Conservation (phyloP, 768 basidiomycete genomes). For the Neoboletus subvelutipes region DNA sequence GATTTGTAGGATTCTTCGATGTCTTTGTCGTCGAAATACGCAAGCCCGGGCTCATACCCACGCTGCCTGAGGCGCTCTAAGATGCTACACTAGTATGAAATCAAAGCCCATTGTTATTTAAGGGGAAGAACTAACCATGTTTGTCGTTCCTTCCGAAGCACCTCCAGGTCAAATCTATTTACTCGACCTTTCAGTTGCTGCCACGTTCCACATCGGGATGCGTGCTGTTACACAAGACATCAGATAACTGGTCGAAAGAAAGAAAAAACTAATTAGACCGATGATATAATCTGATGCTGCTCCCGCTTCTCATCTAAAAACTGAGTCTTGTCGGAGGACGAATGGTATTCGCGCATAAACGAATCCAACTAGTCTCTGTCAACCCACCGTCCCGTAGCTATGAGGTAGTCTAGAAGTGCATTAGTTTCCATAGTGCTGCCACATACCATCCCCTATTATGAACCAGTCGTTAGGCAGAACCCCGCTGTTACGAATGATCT, state of each 20-base stretch:
- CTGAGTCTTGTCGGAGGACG: not conserved
- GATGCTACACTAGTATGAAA: conserved; percentile 11
- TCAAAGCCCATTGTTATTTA: not conserved
- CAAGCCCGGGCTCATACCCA: conserved; percentile 15
- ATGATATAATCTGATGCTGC: not conserved
- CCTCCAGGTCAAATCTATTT: conserved; percentile 10
- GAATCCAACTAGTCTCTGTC: conserved; percentile 13
- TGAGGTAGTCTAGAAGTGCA: not conserved
- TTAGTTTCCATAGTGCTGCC: not conserved
- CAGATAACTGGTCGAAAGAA: not conserved
- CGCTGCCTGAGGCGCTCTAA: conserved; percentile 12
- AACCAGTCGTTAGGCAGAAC: conserved; percentile 4
- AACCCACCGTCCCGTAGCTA: conserved; percentile 5
- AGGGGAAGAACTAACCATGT: conserved; percentile 1
- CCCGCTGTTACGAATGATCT: not conserved
- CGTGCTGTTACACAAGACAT: conserved; percentile 13
- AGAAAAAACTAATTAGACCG: not conserved
- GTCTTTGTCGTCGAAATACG: not conserved
- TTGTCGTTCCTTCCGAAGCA: conserved; percentile 9
- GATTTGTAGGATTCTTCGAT: conserved; percentile 2
- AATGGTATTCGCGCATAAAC: conserved; percentile 3
- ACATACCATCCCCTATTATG: conserved; percentile 7
- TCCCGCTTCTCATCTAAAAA: conserved; percentile 6
- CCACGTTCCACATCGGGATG: conserved; percentile 8
- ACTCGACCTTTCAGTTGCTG: conserved; percentile 9